These are phyloP conservation scores for Myochromella boudieri DNA, from an alignment of 768 basidiomycete species.

Conservation along the genomic window DNA sequence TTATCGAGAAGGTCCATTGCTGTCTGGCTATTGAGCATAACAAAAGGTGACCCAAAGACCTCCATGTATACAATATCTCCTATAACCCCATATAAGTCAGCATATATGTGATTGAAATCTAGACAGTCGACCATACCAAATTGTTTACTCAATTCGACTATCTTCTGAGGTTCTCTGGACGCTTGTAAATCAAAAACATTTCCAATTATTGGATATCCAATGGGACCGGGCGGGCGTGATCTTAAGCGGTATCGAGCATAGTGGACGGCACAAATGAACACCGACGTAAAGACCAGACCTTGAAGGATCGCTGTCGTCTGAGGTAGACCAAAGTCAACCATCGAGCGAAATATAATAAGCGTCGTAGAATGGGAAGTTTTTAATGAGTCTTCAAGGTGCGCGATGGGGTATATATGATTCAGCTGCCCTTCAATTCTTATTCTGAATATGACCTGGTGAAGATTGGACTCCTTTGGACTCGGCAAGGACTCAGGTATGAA, in stretches of 20 bases:
- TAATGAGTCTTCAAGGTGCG: too few species aligned
- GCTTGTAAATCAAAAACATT: constrained; percentile 12
- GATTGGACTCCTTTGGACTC: too few species aligned
- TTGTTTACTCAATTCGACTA: constrained; percentile 7
- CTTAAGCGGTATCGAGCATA: constrained; percentile 10
- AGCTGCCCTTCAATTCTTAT: too few species aligned
- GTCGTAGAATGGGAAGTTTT: too few species aligned
- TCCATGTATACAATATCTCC: constrained; percentile 15
- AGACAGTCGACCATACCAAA: constrained; percentile 1
- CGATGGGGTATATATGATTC: too few species aligned
- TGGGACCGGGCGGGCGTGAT: constrained; percentile 14
- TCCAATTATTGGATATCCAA: constrained; percentile 11
- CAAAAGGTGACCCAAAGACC: constrained; percentile 13
- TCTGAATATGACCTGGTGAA: too few species aligned
- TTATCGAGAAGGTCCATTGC: constrained; percentile 19
- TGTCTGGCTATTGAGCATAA: constrained; percentile 15
- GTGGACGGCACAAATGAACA: constrained; percentile 4
- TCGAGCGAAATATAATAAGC: too few species aligned
- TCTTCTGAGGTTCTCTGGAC: constrained; percentile 7
- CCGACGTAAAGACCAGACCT: constrained; percentile 3
- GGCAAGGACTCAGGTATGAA: not conserved
- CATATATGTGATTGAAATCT: not conserved
- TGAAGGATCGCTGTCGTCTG: constrained; percentile 2
- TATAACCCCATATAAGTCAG: not conserved
- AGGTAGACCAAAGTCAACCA: too few species aligned